Percentiles rank a stretch among this genome's conserved stretches.
Evolutionary conservation across 768 basidiomycete species (phyloP).

Genomic region (Coprinopsis cinerea): DNA sequence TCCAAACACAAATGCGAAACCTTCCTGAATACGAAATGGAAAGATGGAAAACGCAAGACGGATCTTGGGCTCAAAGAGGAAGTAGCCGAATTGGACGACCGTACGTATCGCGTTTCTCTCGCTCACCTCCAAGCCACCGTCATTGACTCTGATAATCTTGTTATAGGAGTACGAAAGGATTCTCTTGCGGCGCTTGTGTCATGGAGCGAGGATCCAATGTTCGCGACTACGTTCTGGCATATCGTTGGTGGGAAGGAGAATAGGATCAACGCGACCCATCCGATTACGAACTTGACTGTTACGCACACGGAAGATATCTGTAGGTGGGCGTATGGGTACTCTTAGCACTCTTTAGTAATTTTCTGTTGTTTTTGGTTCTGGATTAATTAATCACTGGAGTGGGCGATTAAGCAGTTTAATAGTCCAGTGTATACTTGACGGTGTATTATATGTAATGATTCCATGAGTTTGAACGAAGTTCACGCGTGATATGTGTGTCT

Average conservation of each 20-base stretch:
- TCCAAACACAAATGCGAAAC: conserved; percentile 25
- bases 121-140: too few species aligned
- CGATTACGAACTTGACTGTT: conserved; percentile 30
- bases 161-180: conserved; percentile 3
- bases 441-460: too few species aligned
- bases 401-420: too few species aligned
- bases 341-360: not conserved
- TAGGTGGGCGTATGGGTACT: conserved; percentile 23
- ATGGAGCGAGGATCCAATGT: conserved; percentile 21
- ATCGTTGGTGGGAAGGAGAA: conserved; percentile 24
- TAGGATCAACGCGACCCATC: conserved; percentile 30
- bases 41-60: conserved; percentile 1
- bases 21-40: conserved; percentile 16
- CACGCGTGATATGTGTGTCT: too few species aligned
- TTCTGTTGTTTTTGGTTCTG: too few species aligned
- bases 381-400: too few species aligned
- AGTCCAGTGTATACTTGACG: too few species aligned
- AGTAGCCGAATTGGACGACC: too few species aligned
- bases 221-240: conserved; percentile 12
- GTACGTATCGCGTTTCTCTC: too few species aligned
- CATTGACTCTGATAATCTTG: too few species aligned
- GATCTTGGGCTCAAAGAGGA: not conserved
- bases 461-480: too few species aligned
- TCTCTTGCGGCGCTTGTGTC: conserved; percentile 19
- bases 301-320: conserved; percentile 28